These are phyloP conservation scores for Sporobolus alterniflorus DNA, from an alignment of 202 grass and related monocot species.

Conservation along the genomic window DNA sequence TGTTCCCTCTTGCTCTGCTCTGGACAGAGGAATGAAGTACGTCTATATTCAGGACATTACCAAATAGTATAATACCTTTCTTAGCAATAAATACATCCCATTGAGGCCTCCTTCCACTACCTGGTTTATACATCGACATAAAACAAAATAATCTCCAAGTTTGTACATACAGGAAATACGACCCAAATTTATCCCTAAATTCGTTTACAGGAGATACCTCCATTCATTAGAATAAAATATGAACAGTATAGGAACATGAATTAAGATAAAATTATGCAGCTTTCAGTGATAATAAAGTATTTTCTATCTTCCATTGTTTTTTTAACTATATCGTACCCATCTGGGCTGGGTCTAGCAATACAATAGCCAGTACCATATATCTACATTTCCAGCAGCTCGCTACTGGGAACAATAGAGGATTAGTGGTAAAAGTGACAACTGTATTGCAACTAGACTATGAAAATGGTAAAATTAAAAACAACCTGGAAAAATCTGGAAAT, in stretches of 20 bases:
- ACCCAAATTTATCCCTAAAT: background rate
- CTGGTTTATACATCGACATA: background rate
- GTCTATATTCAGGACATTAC: background rate
- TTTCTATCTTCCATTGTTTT: background rate
- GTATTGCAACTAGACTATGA: background rate
- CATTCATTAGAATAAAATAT: too few relatives aligned
- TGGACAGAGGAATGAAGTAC: conserved; percentile 22
- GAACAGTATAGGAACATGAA: background rate
- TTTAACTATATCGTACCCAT: background rate
- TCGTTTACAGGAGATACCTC: background rate
- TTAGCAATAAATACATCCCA: background rate
- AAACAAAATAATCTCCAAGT: background rate
- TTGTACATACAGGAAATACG: too few relatives aligned
- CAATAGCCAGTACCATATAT: background rate
- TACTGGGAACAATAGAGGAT: background rate
- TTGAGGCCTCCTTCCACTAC: background rate
- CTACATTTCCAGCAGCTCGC: background rate
- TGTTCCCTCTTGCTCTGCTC: conserved; percentile 92
- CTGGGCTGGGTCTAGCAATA: background rate
- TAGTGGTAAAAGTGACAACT: background rate
- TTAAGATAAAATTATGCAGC: background rate
- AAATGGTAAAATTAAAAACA: background rate
- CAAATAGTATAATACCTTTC: background rate
- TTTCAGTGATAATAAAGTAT: background rate
- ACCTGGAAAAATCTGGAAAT: background rate